Base-by-base conservation (phyloP, 2,329 filamentous ascomycete genomes). In the Paraphaeosphaeria minitans region DNA sequence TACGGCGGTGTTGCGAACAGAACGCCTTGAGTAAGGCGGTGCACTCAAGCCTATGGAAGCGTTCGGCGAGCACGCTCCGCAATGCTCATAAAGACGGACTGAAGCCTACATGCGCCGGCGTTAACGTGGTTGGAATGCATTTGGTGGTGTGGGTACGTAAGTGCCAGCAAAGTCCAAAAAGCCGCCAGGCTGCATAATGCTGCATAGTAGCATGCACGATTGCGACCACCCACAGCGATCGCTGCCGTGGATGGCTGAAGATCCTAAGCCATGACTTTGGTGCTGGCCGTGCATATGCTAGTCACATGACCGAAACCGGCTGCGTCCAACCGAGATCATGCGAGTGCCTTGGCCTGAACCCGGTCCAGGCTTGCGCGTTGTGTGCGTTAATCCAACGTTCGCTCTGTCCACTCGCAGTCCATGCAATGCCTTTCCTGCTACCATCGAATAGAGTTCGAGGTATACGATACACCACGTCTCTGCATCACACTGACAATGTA, bases 301-400 rank as follows among this genome's bases (percentile, higher is more conserved):
- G 48, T 53, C 51, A 53, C 51, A 53, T 53, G 51, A 53, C 19
- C 29, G 51, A 14, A 8, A 27, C 16, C 16, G 10, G 9, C 10
- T 53, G 51, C 41, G 51, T 27, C 27, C 41, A 51, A 51, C 33
- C 48, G 50, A 29, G 22, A 35, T 41, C 41, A 53, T 53, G 41
- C 51, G 21, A 27, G 51, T 45, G 51, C 51, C 12, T 53, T 31
- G 50, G 27, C 41, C 39, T 16, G 24, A 33, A 53, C 41, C 39
- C 21, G 27, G 51, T 53, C 41, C 21, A 24, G 41, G 41, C 50
- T 43, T 43, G 27, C 43, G 41, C 51, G 21, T 21, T 24, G n/a
- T 27, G 21, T 45, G 41, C 41, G 31, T 41, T 53, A 53, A 35
- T 31, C 51, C 51, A 45, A 53, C 51, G 51, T 53, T 45, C 29